Conservation (phyloP, 1,284 basidiomycete species). For the Dichomitus squalens region DNA sequence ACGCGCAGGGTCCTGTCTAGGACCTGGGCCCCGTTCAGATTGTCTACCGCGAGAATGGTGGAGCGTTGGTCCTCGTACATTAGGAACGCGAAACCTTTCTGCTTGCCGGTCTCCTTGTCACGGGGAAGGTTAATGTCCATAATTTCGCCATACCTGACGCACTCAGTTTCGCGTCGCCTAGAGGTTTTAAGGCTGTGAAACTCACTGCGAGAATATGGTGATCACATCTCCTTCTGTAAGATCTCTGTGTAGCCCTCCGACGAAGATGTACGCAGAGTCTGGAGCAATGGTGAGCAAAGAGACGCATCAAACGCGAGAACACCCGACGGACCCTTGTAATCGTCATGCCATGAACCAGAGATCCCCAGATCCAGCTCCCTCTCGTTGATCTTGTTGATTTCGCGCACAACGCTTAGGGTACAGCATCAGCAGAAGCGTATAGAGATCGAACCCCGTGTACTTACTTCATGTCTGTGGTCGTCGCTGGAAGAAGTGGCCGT, state of each 20-base stretch:
- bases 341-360: constrained; percentile 92
- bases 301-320: background rate
- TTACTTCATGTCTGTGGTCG: constrained; percentile 62
- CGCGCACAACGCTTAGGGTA: constrained; percentile 76
- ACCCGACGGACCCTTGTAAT: constrained; percentile 74
- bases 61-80: constrained; percentile 99
- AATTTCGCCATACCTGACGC: constrained; percentile 86
- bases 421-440: background rate
- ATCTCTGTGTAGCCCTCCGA: constrained; percentile 85
- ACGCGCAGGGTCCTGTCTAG: constrained; percentile 87
- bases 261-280: constrained; percentile 96
- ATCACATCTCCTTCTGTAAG: constrained; percentile 98
- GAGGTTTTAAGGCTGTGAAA: background rate
- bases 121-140: constrained; percentile 95
- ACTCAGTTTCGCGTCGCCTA: background rate
- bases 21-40: constrained; percentile 93
- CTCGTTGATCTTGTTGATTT: constrained; percentile 94
- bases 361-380: constrained; percentile 85
- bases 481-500: background rate
- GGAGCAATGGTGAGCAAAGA: constrained; percentile 1
- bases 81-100: constrained; percentile 92
- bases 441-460: constrained; percentile 30
- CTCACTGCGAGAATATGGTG: constrained; percentile 96
- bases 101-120: constrained; percentile 88
- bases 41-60: constrained; percentile 96